Percentiles rank a stretch among this genome's conserved stretches.
These are phyloP conservation scores for Pseudonectria foliicola DNA, from an alignment of 2,329 filamentous ascomycete genomes.

Conservation along the genomic window DNA sequence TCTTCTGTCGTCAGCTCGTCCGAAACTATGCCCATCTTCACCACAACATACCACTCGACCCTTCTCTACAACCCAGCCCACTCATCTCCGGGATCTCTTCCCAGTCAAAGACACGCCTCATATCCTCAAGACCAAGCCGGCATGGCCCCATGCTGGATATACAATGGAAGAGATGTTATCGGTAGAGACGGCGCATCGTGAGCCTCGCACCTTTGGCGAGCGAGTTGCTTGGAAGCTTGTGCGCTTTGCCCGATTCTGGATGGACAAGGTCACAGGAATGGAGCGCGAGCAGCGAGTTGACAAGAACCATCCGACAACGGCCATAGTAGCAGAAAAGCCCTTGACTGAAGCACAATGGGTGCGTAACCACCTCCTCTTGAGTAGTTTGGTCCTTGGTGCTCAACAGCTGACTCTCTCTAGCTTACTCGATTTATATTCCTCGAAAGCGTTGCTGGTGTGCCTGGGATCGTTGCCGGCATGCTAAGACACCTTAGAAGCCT, in stretches of 20 bases:
- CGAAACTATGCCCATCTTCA: slow-evolving; percentile 10
- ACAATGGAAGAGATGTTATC: slow-evolving; percentile 70
- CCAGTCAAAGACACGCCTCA: slow-evolving; percentile 52
- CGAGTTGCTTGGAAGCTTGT: slow-evolving; percentile 72
- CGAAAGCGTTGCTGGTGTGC: slow-evolving; percentile 89
- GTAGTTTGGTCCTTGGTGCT: background rate
- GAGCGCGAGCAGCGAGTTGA: slow-evolving; percentile 63
- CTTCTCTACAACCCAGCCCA: slow-evolving; percentile 44
- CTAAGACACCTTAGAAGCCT: slow-evolving; percentile 80
- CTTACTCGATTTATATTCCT: slow-evolving; percentile 86
- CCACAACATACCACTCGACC: slow-evolving; percentile 20
- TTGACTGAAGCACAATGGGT: slow-evolving; percentile 82
- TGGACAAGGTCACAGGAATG: slow-evolving; percentile 74
- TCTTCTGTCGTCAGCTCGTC: slow-evolving; percentile 5
- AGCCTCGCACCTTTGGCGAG: slow-evolving; percentile 67
- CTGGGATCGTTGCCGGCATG: slow-evolving; percentile 96
- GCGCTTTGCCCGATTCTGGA: slow-evolving; percentile 66
- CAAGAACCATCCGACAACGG: slow-evolving; percentile 48
- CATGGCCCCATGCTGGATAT: slow-evolving; percentile 68
- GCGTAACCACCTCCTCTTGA: slow-evolving; percentile 13
- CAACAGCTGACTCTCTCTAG: slow-evolving; percentile 22
- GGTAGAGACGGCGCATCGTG: slow-evolving; percentile 69
- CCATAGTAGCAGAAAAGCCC: slow-evolving; percentile 46
- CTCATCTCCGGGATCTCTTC: slow-evolving; percentile 52
- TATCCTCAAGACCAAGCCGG: slow-evolving; percentile 55